These are phyloP conservation scores for Colletotrichum sp. DNA, from an alignment of 2,329 filamentous ascomycete genomes.

Conservation along the genomic window DNA sequence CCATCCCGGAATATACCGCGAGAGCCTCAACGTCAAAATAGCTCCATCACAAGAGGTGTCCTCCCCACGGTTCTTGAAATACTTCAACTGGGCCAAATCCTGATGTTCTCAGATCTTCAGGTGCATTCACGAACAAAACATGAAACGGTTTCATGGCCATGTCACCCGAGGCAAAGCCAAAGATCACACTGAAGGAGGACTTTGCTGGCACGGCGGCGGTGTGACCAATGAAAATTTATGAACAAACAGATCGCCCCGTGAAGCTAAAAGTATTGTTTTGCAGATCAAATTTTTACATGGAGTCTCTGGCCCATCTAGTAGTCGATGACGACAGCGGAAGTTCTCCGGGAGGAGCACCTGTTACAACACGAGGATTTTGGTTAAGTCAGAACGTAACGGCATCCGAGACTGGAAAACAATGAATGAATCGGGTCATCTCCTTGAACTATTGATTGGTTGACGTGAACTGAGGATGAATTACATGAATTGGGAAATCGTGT, in stretches of 20 bases:
- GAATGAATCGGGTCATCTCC: neutral
- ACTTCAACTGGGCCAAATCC: neutral
- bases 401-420: neutral
- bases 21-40: neutral
- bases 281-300: neutral
- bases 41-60: neutral
- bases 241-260: neutral
- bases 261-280: neutral
- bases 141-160: neutral
- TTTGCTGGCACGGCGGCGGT: neutral
- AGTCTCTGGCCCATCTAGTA: neutral
- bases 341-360: neutral
- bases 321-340: neutral
- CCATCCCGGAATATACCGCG: neutral
- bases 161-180: neutral
- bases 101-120: neutral
- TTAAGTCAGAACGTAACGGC: neutral
- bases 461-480: neutral
- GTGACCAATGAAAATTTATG: neutral
- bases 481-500: neutral
- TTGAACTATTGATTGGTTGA: neutral
- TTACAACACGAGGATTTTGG: neutral
- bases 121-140: neutral
- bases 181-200: neutral
- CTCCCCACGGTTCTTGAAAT: neutral